Conservation (phyloP, 495 filamentous ascomycete genomes). For the Pyronema omphalodes region DNA sequence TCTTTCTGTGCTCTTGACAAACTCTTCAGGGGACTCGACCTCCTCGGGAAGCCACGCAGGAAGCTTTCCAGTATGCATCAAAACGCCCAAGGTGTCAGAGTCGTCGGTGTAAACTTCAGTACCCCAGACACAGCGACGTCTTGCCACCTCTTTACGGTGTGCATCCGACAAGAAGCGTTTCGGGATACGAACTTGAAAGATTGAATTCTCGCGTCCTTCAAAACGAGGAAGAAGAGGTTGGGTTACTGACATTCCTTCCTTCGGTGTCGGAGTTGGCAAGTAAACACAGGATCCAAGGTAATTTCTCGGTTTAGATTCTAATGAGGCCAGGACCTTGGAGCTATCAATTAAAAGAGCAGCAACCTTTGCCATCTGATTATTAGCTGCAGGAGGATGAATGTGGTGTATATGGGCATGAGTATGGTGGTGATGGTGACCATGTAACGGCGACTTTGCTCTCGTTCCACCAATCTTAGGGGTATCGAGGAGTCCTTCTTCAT, state of each 20-base stretch:
- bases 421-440: slow-evolving; percentile 37
- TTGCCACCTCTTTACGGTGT: slow-evolving; percentile 63
- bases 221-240: slow-evolving; percentile 60
- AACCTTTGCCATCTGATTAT: slow-evolving; percentile 21
- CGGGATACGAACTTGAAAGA: slow-evolving; percentile 70
- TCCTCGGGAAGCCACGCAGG: slow-evolving; percentile 70
- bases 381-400: slow-evolving; percentile 29
- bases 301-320: slow-evolving; percentile 26
- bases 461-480: slow-evolving; percentile 29
- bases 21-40: slow-evolving; percentile 34
- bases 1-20: slow-evolving; percentile 26
- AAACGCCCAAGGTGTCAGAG: slow-evolving; percentile 79
- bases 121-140: slow-evolving; percentile 66
- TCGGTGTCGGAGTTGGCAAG: slow-evolving; percentile 39
- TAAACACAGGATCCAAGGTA: slow-evolving; percentile 32
- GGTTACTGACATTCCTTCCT: slow-evolving; percentile 45
- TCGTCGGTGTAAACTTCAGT: slow-evolving; percentile 91
- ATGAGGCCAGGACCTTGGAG: slow-evolving; percentile 37
- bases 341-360: slow-evolving; percentile 23
- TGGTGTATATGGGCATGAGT: slow-evolving; percentile 32
- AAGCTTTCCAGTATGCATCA: slow-evolving; percentile 85
- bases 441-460: slow-evolving; percentile 27
- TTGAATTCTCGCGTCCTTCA: slow-evolving; percentile 72
- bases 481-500: slow-evolving; percentile 41
- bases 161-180: slow-evolving; percentile 49